Conservation (phyloP, 1,139 yeast genomes). For the Candida tropicalis region DNA sequence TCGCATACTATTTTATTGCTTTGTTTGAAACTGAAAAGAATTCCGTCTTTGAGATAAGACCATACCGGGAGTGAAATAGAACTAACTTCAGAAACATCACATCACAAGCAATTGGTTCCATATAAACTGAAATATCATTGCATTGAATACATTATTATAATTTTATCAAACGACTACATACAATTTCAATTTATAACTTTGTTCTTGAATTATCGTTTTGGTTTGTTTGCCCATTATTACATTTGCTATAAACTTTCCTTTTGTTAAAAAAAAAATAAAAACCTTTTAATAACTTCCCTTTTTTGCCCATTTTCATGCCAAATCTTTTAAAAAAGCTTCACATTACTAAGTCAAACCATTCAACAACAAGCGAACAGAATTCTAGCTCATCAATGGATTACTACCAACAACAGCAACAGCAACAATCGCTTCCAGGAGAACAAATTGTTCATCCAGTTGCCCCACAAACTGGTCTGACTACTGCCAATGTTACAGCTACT, state of each 20-base stretch:
- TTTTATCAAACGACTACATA: too few relatives aligned
- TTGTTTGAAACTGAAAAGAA: too few relatives aligned
- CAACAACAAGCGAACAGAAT: not conserved
- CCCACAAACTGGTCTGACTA: constrained; percentile 16
- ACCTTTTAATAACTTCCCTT: too few relatives aligned
- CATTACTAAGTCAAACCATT: constrained; percentile 19
- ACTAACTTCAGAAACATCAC: too few relatives aligned
- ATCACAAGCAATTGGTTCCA: too few relatives aligned
- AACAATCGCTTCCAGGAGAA: constrained; percentile 18
- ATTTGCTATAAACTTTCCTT: not conserved
- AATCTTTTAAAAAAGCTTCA: constrained; percentile 26
- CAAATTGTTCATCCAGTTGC: constrained; percentile 16
- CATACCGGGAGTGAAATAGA: too few relatives aligned
- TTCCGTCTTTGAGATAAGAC: too few relatives aligned
- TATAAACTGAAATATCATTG: too few relatives aligned
- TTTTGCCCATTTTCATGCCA: constrained; percentile 19
- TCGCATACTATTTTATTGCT: too few relatives aligned
- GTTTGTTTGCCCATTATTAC: not conserved
- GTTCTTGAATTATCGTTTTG: not conserved
- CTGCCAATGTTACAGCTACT: constrained; percentile 15
- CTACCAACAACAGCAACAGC: constrained; percentile 7
- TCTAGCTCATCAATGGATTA: constrained; percentile 8
- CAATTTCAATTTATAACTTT: too few relatives aligned
- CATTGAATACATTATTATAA: too few relatives aligned
- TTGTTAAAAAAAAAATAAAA: too few relatives aligned